Evolutionary conservation across 1,284 basidiomycete species (phyloP).

Genomic region (Amylostereum areolatum): DNA sequence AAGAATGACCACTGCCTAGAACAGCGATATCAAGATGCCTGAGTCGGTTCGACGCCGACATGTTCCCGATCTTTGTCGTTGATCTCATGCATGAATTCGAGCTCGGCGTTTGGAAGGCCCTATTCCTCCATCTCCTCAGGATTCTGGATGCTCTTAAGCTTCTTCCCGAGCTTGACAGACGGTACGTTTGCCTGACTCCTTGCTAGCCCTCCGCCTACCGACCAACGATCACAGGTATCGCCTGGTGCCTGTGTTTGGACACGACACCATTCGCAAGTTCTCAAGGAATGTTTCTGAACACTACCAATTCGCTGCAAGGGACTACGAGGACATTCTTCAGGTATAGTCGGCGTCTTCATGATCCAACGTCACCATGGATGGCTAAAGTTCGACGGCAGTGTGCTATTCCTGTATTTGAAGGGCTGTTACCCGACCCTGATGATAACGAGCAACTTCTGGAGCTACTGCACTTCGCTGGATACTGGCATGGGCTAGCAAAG

Average conservation of each 20-base stretch:
- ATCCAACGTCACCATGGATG: neutral
- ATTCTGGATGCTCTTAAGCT: constrained; percentile 13
- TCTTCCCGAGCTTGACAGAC: neutral
- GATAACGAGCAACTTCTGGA: constrained; percentile 15
- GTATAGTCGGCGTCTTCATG: constrained; percentile 13
- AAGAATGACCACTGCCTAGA: neutral
- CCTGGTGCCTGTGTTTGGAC: neutral
- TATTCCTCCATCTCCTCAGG: constrained; percentile 19
- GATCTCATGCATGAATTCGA: constrained; percentile 20
- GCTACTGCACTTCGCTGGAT: constrained; percentile 17
- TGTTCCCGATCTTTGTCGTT: constrained; percentile 13
- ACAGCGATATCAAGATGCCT: neutral
- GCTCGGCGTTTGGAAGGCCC: constrained; percentile 20
- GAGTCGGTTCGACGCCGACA: constrained; percentile 3
- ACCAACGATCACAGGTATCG: neutral
- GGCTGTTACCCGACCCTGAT: constrained; percentile 17
- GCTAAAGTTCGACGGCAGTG: neutral
- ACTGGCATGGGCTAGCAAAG: constrained; percentile 25
- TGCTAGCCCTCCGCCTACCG: neutral
- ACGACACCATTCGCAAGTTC: constrained; percentile 23
- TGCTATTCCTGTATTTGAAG: constrained; percentile 11
- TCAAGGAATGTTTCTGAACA: constrained; percentile 23
- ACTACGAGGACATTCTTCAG: constrained; percentile 29
- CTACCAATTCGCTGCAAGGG: constrained; percentile 24
- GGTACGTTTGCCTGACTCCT: neutral